Base-by-base conservation (phyloP, 768 basidiomycete genomes). In the Trichaptum fuscoviolaceum region DNA sequence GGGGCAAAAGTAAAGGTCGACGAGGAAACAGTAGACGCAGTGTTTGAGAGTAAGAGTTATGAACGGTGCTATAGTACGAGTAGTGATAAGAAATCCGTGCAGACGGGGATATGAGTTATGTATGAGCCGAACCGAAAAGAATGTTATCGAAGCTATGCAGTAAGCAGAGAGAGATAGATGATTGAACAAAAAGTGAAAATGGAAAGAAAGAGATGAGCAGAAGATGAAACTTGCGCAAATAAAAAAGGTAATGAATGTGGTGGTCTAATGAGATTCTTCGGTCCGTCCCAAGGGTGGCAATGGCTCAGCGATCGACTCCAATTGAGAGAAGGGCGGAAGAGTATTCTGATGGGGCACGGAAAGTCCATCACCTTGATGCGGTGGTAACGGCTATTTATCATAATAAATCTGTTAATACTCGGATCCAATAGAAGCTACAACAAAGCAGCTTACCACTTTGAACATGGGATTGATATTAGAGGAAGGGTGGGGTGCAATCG, bases 401-500 rank as follows among this genome's bases (percentile, higher is more conserved):
- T 30, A 3, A 3, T 3, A 67, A 71, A 68, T 66, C 72, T 70
- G 73, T 68, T 71, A 73, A 70, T 69, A 68, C 63, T 18, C 36
- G 25, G 26, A 35, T 36, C 20, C 8, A 35, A 62, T 52, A 59
- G 20, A 23, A 58, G n/a, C 26, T 20, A 34, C 17, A 15, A 66
- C 52, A 35, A 35, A 15, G 34, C 2, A 20, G 86, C 92, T 82
- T 79, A 93, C 92, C 81, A 94, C 92, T 85, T 91, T 89, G 82
- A 94, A 94, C 75, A 93, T 93, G 30, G 92, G 91, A 76, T 94
- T 92, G 73, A 93, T 91, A 35, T 82, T 84, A 60, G 87, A 85
- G 42, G 42, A 52, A 52, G 42, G 42, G 73, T 87, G 88, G 42
- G 90, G 82, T 18, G 84, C 85, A 64, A 83, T 77, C 61, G 82